Evolutionary conservation across 1,284 basidiomycete species (phyloP).

Genomic region (Marasmius oreades): DNA sequence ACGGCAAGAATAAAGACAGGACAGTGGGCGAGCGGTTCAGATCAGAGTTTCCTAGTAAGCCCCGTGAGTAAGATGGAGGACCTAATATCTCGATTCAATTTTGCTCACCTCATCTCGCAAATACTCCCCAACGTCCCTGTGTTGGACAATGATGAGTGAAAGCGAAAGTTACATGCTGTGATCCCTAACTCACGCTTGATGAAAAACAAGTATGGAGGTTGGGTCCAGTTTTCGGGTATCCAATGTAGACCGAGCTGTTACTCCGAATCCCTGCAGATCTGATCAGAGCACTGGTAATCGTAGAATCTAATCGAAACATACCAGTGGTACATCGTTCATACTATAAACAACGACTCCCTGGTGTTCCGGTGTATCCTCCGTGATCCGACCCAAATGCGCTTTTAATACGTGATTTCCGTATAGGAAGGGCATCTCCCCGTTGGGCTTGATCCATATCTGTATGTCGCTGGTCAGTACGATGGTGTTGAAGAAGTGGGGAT

Average conservation of each 20-base stretch:
- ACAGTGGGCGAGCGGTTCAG: constrained; percentile 29
- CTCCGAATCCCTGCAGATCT: constrained; percentile 84
- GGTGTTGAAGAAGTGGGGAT: not conserved
- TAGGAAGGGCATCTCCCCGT: constrained; percentile 98
- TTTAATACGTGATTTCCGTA: constrained; percentile 99
- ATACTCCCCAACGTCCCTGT: constrained; percentile 95
- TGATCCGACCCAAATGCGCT: constrained; percentile 97
- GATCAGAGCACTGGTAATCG: constrained; percentile 10
- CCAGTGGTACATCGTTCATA: constrained; percentile 92
- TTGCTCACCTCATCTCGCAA: constrained; percentile 83
- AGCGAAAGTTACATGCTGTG: not conserved
- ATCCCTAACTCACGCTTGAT: constrained; percentile 78
- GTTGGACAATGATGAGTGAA: constrained; percentile 8
- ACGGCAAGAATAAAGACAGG: constrained; percentile 2
- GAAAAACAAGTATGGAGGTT: constrained; percentile 98
- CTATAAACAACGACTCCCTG: constrained; percentile 97
- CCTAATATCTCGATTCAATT: constrained; percentile 8
- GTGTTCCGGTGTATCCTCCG: constrained; percentile 98
- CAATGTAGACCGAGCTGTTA: constrained; percentile 92
- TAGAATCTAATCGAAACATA: constrained; percentile 32
- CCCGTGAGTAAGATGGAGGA: constrained; percentile 11
- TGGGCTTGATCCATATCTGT: constrained; percentile 98
- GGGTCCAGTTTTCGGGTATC: constrained; percentile 98
- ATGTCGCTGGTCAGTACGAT: constrained; percentile 1
- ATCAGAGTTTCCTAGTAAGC: constrained; percentile 65